These are phyloP conservation scores for Candida freyschussii DNA, from an alignment of 1,139 yeast species.

Conservation along the genomic window DNA sequence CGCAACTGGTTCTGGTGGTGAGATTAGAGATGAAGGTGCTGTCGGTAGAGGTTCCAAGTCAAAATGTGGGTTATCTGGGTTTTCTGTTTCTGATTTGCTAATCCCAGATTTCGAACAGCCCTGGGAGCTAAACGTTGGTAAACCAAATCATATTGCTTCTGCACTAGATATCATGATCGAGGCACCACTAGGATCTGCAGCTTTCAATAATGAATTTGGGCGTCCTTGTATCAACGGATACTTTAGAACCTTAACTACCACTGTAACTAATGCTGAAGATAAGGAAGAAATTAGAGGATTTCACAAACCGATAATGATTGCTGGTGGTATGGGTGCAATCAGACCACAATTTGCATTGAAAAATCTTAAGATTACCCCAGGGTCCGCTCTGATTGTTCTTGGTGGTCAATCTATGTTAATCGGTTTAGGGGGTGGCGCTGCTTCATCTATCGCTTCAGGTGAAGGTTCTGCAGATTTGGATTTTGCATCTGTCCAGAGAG, in stretches of 20 bases:
- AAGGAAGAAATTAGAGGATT: conserved; percentile 83
- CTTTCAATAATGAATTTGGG: conserved; percentile 98
- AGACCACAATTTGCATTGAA: conserved; percentile 92
- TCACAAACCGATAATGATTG: conserved; percentile 99
- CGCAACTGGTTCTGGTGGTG: conserved; percentile 99
- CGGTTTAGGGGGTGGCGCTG: conserved; percentile 99
- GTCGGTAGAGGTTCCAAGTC: conserved; percentile 98
- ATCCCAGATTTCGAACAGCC: conserved; percentile 88
- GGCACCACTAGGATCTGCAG: conserved; percentile 97
- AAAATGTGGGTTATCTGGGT: conserved; percentile 94
- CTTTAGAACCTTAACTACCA: conserved; percentile 90
- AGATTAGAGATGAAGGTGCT: conserved; percentile 99
- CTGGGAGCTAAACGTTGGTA: conserved; percentile 89
- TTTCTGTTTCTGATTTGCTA: conserved; percentile 82
- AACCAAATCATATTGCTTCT: conserved; percentile 90
- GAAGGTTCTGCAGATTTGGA: conserved; percentile 94
- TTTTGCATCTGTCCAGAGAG: conserved; percentile 98
- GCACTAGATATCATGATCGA: conserved; percentile 92
- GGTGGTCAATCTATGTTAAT: conserved; percentile 99
- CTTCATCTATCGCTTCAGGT: conserved; percentile 91
- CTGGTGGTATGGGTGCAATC: conserved; percentile 98
- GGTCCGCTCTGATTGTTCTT: conserved; percentile 84
- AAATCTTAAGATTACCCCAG: conserved; percentile 84
- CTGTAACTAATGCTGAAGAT: conserved; percentile 56
- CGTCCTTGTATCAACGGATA: conserved; percentile 97